Evolutionary conservation across 345 rosid genomes (phyloP), one percentile per base, ranked within the genome.

Genomic region (Rhizophora apiculata): DNA sequence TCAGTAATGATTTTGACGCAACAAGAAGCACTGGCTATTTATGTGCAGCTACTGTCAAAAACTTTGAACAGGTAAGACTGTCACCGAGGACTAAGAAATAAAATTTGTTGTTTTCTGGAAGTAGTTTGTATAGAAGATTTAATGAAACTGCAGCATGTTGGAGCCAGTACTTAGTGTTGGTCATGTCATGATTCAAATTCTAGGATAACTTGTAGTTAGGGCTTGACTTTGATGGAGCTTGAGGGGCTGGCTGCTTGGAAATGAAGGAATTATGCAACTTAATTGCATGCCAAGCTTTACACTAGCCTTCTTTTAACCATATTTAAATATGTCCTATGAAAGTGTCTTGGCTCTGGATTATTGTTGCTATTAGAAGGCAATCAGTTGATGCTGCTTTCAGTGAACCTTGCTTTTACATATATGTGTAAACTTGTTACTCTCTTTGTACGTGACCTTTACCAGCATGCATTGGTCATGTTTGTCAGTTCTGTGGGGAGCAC

Each of bases 1-100:
- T 85, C 51, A 68, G 84, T 5, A 72, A 90, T 78, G 88, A 86
- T 70, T 95, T 89, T 81, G 97, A 89, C 71, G 99, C 96, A 18
- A 80, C 87, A 46, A 86, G 97, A 78, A 95, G 96, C 79, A 85
- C 89, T 5, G 97, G 97, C 60, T 86, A 85, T 73, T 85, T 94
- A 52, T 94, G 97, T 83, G 95, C 92, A 22, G 93, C 96, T 68
- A 94, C 87, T 30, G 85, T 88, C 58, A 72, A 86, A 46, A 92
- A 85, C 76, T 95, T 95, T 15, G 93, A 92, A 74, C 88, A 87
- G 69, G 97, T 87, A 87, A 79, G 83, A 46, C 24, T 60, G 3
- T 11, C 20, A 4, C 19, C 18, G 0, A n/a, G 21, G 52, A 48
- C 37, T 22, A 10, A 8, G 7, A 64, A 65, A 19, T 16, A 24